Evolutionary conservation across 176 grass and related monocot genomes (phyloP).

Genomic region (Saccharum spontaneum): DNA sequence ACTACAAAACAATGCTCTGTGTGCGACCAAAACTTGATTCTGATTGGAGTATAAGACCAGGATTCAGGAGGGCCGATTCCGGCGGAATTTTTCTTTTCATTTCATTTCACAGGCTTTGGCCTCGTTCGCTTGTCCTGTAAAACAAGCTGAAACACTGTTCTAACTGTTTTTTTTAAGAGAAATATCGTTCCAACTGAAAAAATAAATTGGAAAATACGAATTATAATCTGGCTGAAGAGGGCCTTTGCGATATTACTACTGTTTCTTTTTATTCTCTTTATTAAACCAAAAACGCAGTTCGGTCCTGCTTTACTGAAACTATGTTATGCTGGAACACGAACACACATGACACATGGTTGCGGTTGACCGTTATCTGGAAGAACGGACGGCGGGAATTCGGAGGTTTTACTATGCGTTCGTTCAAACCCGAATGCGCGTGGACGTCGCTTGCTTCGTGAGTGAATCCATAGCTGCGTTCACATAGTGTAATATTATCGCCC

Average conservation of each 20-base stretch:
- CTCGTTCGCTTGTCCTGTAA: no score
- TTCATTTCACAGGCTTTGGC: neutral
- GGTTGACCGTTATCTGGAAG: neutral
- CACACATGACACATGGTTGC: neutral
- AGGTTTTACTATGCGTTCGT: neutral
- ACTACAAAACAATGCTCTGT: neutral
- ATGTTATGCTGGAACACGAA: neutral
- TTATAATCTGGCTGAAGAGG: no score
- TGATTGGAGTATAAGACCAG: neutral
- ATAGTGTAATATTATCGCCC: constrained; percentile 13
- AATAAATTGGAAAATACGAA: no score
- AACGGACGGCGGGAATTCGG: neutral
- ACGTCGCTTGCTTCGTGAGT: neutral
- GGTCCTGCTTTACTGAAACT: neutral
- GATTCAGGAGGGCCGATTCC: neutral
- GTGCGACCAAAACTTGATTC: neutral
- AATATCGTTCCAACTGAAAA: no score
- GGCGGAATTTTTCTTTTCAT: neutral
- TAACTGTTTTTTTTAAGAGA: no score
- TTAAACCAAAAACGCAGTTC: neutral
- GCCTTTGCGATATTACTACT: neutral
- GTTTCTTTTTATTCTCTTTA: neutral
- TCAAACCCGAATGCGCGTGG: constrained; percentile 14
- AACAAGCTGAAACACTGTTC: no score
- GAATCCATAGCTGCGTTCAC: constrained; percentile 15